A percentile compares a stretch with the other conserved stretches of the same genome.
phyloP scores from a whole-genome alignment of 805 yeast genomes.

The Metschnikowia santaceciliae region DNA sequence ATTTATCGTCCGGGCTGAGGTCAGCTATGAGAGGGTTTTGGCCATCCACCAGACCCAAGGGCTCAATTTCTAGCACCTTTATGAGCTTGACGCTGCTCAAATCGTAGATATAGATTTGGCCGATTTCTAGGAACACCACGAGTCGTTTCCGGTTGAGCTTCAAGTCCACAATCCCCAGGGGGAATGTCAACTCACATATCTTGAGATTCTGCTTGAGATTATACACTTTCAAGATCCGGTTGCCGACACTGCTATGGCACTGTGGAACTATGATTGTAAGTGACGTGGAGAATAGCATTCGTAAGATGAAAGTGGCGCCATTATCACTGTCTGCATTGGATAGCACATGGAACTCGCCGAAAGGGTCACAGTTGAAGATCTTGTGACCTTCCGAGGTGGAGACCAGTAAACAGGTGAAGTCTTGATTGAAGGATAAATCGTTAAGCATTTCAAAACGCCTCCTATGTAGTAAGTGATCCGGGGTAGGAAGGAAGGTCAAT shows the following conservation, averaged over 20 bases:
- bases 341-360: slow-evolving; percentile 40
- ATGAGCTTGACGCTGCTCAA: slow-evolving; percentile 83
- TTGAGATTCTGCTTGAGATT: slow-evolving; percentile 40
- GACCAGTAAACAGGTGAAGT: slow-evolving; percentile 36
- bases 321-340: slow-evolving; percentile 5
- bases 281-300: slow-evolving; percentile 41
- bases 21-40: slow-evolving; percentile 29
- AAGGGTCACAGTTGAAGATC: slow-evolving; percentile 44
- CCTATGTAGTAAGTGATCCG: background rate
- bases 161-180: slow-evolving; percentile 67
- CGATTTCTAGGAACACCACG: slow-evolving; percentile 65
- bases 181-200: slow-evolving; percentile 87
- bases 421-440: slow-evolving; percentile 41
- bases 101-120: slow-evolving; percentile 85
- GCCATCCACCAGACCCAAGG: slow-evolving; percentile 4
- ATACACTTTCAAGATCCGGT: slow-evolving; percentile 34
- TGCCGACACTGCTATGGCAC: slow-evolving; percentile 19
- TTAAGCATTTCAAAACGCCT: slow-evolving; percentile 22
- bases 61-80: slow-evolving; percentile 32
- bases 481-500: background rate
- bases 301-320: slow-evolving; percentile 29
- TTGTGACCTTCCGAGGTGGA: slow-evolving; percentile 31
- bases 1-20: slow-evolving; percentile 32
- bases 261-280: slow-evolving; percentile 39
- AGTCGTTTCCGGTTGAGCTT: slow-evolving; percentile 79